phyloP scores from a whole-genome alignment of 352 stramenopile species.

The Phytophthora cajani region DNA sequence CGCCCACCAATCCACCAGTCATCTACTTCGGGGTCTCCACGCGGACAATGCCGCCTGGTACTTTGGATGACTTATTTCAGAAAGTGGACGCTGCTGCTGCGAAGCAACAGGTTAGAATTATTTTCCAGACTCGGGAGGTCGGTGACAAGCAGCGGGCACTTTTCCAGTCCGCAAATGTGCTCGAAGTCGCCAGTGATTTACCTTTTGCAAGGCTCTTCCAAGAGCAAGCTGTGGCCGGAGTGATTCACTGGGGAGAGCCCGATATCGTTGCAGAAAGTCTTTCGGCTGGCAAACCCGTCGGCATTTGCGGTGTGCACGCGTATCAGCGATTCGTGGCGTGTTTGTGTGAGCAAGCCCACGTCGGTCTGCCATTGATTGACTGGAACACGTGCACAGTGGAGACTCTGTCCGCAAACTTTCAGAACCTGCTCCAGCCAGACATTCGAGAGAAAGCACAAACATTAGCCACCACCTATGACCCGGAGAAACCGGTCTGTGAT shows the following conservation, averaged over 20 bases:
- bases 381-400: conserved; percentile 63
- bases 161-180: conserved; percentile 31
- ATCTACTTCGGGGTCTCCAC: conserved; percentile 58
- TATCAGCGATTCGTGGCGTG: conserved; percentile 88
- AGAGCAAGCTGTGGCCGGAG: conserved; percentile 62
- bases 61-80: conserved; percentile 42
- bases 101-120: conserved; percentile 40
- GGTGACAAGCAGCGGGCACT: conserved; percentile 10
- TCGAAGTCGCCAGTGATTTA: conserved; percentile 38
- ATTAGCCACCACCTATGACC: conserved; percentile 54
- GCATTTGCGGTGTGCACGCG: conserved; percentile 88
- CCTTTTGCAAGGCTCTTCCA: conserved; percentile 84
- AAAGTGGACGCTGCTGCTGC: conserved; percentile 39
- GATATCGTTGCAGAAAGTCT: conserved; percentile 85
- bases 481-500: conserved; percentile 62
- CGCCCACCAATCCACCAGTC: too few relatives aligned
- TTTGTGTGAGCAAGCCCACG: conserved; percentile 64
- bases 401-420: conserved; percentile 62
- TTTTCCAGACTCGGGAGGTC: conserved; percentile 58
- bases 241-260: conserved; percentile 76
- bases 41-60: conserved; percentile 30
- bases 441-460: conserved; percentile 47
- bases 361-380: conserved; percentile 73
- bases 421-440: conserved; percentile 41
- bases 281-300: conserved; percentile 76